phyloP scores from a whole-genome alignment of 352 stramenopile species.

The Phytopythium litorale region DNA sequence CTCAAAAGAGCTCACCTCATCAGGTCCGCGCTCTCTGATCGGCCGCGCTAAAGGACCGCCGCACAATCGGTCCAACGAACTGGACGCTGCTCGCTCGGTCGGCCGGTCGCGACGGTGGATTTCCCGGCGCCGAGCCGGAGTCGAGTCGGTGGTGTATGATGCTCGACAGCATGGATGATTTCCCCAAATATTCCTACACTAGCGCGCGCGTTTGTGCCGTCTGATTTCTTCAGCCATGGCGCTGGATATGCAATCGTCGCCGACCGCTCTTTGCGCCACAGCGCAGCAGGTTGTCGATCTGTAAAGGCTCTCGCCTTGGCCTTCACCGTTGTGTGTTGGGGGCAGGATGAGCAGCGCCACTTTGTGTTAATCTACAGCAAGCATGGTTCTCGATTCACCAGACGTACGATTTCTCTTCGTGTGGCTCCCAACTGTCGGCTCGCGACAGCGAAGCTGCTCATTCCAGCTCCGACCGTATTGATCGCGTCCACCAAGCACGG shows the following conservation, averaged over 20 bases:
- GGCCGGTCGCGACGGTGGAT: background rate
- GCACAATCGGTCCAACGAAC: background rate
- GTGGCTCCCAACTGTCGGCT: background rate
- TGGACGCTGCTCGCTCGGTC: background rate
- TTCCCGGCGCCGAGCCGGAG: background rate
- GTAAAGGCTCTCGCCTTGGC: background rate
- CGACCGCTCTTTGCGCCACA: background rate
- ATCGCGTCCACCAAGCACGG: background rate
- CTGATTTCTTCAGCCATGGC: background rate
- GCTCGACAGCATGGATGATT: background rate
- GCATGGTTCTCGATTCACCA: background rate
- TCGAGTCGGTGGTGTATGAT: background rate
- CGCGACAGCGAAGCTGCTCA: background rate
- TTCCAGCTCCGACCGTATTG: background rate
- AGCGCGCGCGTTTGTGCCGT: background rate
- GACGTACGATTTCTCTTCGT: background rate
- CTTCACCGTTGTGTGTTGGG: background rate
- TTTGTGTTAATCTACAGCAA: background rate
- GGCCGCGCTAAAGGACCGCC: background rate
- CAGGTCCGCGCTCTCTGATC: background rate
- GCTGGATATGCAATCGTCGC: background rate
- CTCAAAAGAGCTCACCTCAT: background rate
- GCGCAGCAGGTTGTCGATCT: background rate
- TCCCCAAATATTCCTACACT: background rate
- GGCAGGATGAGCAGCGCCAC: background rate